Evolutionary conservation across 1,284 basidiomycete genomes (phyloP).

Genomic region (Irpex rosettiformis): DNA sequence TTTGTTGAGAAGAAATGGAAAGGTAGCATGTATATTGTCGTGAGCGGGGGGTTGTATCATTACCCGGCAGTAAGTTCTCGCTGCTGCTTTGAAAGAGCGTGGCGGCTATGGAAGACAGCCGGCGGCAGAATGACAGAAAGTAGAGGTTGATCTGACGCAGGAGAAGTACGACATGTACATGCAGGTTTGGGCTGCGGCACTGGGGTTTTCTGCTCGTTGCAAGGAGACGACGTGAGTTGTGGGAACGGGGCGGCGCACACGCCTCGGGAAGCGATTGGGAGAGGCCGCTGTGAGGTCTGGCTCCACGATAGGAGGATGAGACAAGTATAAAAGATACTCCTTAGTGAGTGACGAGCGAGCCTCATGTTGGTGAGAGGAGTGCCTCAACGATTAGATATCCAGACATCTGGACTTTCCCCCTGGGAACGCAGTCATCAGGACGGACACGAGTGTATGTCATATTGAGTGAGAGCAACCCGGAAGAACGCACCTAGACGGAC

Average conservation of each 20-base stretch:
- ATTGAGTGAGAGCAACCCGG: slow-evolving; percentile 6
- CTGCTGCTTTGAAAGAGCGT: too few relatives aligned
- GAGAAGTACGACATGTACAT: neutral
- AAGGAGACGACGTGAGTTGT: neutral
- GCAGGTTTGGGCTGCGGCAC: neutral
- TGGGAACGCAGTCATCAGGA: neutral
- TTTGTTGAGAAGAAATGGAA: neutral
- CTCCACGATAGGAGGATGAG: neutral
- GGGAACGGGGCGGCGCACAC: neutral
- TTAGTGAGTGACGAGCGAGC: slow-evolving; percentile 6
- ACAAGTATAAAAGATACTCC: slow-evolving; percentile 9
- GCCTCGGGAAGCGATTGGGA: neutral
- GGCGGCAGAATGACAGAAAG: neutral
- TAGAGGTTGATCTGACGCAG: neutral
- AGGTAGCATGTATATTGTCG: neutral
- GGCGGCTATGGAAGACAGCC: too few relatives aligned
- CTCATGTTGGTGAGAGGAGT: slow-evolving; percentile 12
- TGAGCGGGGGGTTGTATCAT: neutral
- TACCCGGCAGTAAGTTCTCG: neutral
- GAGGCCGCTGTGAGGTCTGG: neutral
- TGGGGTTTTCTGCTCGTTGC: slow-evolving; percentile 1
- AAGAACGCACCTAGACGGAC: slow-evolving; percentile 2
- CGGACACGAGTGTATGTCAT: slow-evolving; percentile 4
- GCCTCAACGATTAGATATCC: slow-evolving; percentile 16
- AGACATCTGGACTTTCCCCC: slow-evolving; percentile 7